Conservation (phyloP, 805 yeast species). For the Sugiyamaella lignohabitans region DNA sequence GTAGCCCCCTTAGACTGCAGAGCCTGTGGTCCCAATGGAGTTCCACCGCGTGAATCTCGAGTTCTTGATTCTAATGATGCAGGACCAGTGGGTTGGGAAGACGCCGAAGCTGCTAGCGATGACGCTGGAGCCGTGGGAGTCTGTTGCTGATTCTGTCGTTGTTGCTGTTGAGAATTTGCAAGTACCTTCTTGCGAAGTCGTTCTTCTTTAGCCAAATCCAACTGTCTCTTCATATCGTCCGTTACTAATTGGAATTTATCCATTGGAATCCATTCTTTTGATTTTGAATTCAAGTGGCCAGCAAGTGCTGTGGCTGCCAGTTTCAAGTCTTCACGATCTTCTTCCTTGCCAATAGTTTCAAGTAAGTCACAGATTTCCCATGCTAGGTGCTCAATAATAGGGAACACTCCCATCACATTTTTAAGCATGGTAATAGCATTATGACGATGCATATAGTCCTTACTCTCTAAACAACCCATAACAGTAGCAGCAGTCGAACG, state of each 20-base stretch:
- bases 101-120: not conserved
- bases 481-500: conserved; percentile 40
- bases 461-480: conserved; percentile 36
- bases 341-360: conserved; percentile 43
- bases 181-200: not conserved
- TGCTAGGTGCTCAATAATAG: conserved; percentile 62
- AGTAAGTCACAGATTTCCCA: conserved; percentile 44
- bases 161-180: not conserved
- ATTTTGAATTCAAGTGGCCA: conserved; percentile 25
- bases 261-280: conserved; percentile 24
- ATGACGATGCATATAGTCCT: conserved; percentile 71
- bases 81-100: not conserved
- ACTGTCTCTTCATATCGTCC: conserved; percentile 23
- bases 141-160: not conserved
- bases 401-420: conserved; percentile 55
- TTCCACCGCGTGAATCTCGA: too few relatives aligned
- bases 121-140: not conserved
- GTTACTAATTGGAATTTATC: conserved; percentile 21
- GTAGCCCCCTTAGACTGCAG: not conserved
- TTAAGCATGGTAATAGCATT: conserved; percentile 75
- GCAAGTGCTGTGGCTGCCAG: conserved; percentile 49
- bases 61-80: too few relatives aligned
- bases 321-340: conserved; percentile 71
- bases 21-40: not conserved
- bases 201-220: conserved; percentile 13